phyloP scores from a whole-genome alignment of 768 basidiomycete species.

The Auricularia heimuer region DNA sequence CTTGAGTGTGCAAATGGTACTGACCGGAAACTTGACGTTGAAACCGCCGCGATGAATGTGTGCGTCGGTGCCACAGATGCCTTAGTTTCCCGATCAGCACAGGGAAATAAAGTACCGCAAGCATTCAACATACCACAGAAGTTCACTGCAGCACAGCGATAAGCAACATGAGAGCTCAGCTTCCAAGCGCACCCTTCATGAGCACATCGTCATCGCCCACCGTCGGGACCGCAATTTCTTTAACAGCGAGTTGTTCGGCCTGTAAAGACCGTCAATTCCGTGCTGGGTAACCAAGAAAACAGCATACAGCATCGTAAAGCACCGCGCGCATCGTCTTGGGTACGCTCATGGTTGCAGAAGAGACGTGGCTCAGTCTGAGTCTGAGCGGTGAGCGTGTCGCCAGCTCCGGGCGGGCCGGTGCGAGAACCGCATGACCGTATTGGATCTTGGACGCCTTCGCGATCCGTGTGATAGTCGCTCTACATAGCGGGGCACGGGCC shows the following conservation, averaged over 20 bases:
- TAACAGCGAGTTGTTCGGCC: conserved; percentile 21
- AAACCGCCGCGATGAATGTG: conserved; percentile 65
- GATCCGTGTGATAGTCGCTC: too few species aligned
- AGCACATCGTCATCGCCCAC: conserved; percentile 62
- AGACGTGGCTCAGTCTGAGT: too few species aligned
- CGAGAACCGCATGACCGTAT: too few species aligned
- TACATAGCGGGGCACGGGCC: too few species aligned
- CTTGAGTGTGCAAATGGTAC: conserved; percentile 11
- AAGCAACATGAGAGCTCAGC: too few species aligned
- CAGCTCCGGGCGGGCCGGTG: too few species aligned
- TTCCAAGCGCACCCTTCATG: conserved; percentile 46
- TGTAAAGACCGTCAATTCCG: neutral
- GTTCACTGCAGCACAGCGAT: conserved; percentile 21
- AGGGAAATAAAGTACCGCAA: conserved; percentile 14
- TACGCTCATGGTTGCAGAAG: neutral
- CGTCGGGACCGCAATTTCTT: conserved; percentile 55
- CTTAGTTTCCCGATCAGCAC: conserved; percentile 18
- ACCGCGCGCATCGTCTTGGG: neutral
- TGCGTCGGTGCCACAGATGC: conserved; percentile 54
- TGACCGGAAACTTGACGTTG: conserved; percentile 57
- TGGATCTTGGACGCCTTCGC: too few species aligned
- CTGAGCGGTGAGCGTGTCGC: too few species aligned
- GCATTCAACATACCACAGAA: conserved; percentile 21
- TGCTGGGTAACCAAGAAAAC: neutral
- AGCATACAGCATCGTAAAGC: neutral